Evolutionary conservation across 305 asterid species (phyloP), one percentile per base, ranked within the genome.

Genomic region (Solanum hybrid): DNA sequence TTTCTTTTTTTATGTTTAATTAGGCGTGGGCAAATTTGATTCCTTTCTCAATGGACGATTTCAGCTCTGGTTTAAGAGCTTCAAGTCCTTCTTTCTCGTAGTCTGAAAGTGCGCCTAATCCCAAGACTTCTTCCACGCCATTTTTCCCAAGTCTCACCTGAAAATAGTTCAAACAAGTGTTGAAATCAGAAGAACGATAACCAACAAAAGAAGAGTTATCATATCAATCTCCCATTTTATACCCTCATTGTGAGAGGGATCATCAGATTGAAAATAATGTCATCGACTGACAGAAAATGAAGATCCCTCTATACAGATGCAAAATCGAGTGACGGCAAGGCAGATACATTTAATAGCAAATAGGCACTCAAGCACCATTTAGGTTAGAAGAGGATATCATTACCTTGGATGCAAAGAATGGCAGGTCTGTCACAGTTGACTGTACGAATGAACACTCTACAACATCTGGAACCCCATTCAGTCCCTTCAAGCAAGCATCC

Each of bases 81-180:
- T 32, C 34, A 32, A 32, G 34, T 32, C 34, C 34, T 32, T 32
- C 34, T 32, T 32, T 32, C 34, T 32, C 34, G 34, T 32, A 32
- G 34, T 32, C 34, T 32, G 34, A 32, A 32, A 32, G 34, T 32
- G 34, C 34, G 34, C 34, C 34, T 32, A 32, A 32, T 32, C 34
- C 34, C 3, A 29, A 89, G 35, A 97, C 95, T 92, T 97, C 98
- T 88, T 97, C 99, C 82, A 95, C 98, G 7, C 99, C 99, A 22
- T 95, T 97, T 94, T 94, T 95, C 42, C 99, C 98, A 2, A 97
- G 98, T 89, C 93, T 96, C 92, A 97, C 99, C 99, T 97, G 95
- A 29, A 42, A 35, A 90, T 40, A 31, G 76, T 31, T 31, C 60
- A 45, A 31, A 60, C 12, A 31, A 51, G 29, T 10, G 34, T 7